Evolutionary conservation across 2,329 filamentous ascomycete genomes (phyloP), one percentile per base, ranked within the genome.

Genomic region (Paraphaeosphaeria sporulosa): DNA sequence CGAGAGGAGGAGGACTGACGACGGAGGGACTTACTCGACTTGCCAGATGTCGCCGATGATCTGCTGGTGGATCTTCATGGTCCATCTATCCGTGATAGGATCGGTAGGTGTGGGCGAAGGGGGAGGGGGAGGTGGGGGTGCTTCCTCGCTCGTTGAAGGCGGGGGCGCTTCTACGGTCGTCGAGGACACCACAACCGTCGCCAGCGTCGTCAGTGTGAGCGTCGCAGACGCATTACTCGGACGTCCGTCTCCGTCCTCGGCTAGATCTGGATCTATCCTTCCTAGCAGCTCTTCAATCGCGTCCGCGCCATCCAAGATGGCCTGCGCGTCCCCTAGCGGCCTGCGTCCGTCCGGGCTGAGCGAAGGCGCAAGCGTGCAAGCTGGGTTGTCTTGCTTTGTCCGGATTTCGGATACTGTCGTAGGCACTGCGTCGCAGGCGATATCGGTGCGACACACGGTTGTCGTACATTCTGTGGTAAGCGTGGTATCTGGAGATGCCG

Each of bases 391-490:
- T 25, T 43, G 27, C 23, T 51, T 59, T 17, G 57, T 59, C 3
- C 51, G 30, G 43, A 59, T 42, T 32, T 46, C 46, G 15, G 51
- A 55, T 5, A 47, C 55, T 12, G 57, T 59, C 3, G 57, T 51
- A 4, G 30, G 27, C n/a, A 38, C 50, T 13, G 57, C 57, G 15
- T n/a, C 47, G 25, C 57, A 59, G 13, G 32, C 57, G 9, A 44
- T 27, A 8, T 48, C 38, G 25, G 50, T 59, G n/a, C 36, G 43
- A 23, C 52, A 59, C 6, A 55, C 23, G 34, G 57, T 55, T 13
- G 51, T 55, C 13, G 52, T 55, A 34, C 57, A 59, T 23, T 38
- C 52, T 44, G 57, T 59, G 10, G 57, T 59, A 4, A 59, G 38
- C 2, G 57, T 59, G 12, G 46, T 55, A 7, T 51, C 42, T 13